phyloP scores from a whole-genome alignment of 2,329 filamentous ascomycete species.

The Aspergillus japonicus region DNA sequence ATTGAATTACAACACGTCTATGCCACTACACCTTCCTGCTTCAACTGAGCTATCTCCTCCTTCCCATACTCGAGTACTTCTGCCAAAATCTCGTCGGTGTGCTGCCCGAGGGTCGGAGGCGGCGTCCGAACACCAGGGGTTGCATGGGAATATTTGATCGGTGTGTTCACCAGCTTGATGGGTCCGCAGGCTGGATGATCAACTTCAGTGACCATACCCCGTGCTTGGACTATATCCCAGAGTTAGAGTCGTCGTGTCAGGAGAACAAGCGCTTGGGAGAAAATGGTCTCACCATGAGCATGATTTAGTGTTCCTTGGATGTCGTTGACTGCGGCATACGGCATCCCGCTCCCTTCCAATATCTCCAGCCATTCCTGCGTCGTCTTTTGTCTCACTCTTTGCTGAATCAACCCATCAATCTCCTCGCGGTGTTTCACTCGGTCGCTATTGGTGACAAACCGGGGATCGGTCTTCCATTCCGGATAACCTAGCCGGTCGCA shows the following conservation, averaged over 20 bases:
- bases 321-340: slow-evolving; percentile 93
- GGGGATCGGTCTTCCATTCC: slow-evolving; percentile 58
- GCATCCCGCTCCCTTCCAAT: slow-evolving; percentile 88
- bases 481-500: slow-evolving; percentile 57
- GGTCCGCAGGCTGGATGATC: slow-evolving; percentile 80
- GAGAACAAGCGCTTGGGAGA: slow-evolving; percentile 7
- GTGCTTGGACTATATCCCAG: slow-evolving; percentile 56
- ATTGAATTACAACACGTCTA: slow-evolving; percentile 28
- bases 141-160: slow-evolving; percentile 87
- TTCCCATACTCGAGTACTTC: slow-evolving; percentile 62
- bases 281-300: slow-evolving; percentile 64
- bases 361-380: slow-evolving; percentile 84
- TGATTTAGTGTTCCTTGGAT: slow-evolving; percentile 81
- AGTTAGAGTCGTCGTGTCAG: neutral
- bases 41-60: slow-evolving; percentile 62
- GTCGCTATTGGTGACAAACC: slow-evolving; percentile 59
- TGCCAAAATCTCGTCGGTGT: slow-evolving; percentile 74
- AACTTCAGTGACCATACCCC: slow-evolving; percentile 86
- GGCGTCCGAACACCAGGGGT: slow-evolving; percentile 71
- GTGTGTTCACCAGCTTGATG: slow-evolving; percentile 88
- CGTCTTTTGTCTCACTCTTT: slow-evolving; percentile 69
- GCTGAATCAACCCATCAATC: slow-evolving; percentile 77
- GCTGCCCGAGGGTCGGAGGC: slow-evolving; percentile 82
- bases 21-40: slow-evolving; percentile 64
- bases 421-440: slow-evolving; percentile 67